These are phyloP conservation scores for Yamadazyma ubonensis DNA, from an alignment of 805 yeast genomes.

Conservation along the genomic window DNA sequence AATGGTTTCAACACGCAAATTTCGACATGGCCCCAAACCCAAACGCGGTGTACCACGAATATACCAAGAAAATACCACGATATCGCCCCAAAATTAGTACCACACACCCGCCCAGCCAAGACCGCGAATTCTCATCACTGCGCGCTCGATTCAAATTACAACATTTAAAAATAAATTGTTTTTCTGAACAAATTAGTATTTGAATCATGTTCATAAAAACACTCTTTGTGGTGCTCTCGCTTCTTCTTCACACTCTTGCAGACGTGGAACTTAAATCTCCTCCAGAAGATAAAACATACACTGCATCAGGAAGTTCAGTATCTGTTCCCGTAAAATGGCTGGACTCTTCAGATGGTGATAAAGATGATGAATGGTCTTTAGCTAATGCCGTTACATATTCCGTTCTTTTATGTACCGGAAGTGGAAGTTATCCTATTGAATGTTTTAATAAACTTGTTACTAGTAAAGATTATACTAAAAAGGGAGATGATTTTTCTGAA, in stretches of 20 bases:
- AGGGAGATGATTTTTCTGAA: constrained; percentile 25
- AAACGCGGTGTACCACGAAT: too few species aligned
- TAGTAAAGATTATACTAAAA: constrained; percentile 10
- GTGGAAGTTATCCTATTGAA: constrained; percentile 44
- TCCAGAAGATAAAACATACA: constrained; percentile 33
- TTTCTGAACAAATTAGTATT: too few species aligned
- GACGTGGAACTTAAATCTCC: constrained; percentile 51
- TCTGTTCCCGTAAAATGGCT: constrained; percentile 35
- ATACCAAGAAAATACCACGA: too few species aligned
- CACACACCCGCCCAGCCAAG: too few species aligned
- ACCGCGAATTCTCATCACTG: not conserved
- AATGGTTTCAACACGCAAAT: not conserved
- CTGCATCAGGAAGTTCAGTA: constrained; percentile 39
- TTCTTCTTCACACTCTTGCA: constrained; percentile 24
- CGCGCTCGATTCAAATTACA: not conserved
- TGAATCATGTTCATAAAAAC: not conserved
- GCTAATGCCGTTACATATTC: constrained; percentile 44
- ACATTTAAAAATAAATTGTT: not conserved
- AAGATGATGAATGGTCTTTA: constrained; percentile 28
- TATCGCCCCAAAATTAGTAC: too few species aligned
- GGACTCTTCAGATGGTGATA: constrained; percentile 57
- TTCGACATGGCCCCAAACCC: not conserved
- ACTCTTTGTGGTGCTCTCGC: constrained; percentile 1
- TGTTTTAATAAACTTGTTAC: constrained; percentile 31
- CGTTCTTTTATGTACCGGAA: constrained; percentile 68